Evolutionary conservation across 768 basidiomycete genomes (phyloP).

Genomic region (Tubosaeta sp.): DNA sequence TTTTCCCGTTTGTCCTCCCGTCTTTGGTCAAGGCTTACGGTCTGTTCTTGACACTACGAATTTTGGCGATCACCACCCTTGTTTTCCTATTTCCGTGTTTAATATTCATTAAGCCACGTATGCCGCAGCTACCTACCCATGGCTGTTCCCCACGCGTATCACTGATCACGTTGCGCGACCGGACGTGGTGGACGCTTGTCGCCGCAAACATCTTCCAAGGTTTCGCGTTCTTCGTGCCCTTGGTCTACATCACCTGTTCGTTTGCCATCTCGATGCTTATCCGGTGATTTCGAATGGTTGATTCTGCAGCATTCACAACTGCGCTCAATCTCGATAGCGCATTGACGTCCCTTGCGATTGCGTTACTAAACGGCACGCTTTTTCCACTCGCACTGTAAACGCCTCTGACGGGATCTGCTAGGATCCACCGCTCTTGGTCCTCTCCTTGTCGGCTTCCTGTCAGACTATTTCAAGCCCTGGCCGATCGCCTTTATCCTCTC

Average conservation of each 20-base stretch:
- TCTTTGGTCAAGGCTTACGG: not conserved
- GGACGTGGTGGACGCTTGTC: not conserved
- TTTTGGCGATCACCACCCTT: not conserved
- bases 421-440: not conserved
- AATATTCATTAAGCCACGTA: not conserved
- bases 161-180: not conserved
- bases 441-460: not conserved
- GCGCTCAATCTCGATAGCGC: not conserved
- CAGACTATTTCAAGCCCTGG: not conserved
- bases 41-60: not conserved
- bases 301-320: not conserved
- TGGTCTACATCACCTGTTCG: not conserved
- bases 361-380: not conserved
- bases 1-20: not conserved
- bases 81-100: not conserved
- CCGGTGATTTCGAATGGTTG: not conserved
- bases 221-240: not conserved
- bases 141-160: not conserved
- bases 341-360: not conserved
- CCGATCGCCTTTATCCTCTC: slow-evolving; percentile 1
- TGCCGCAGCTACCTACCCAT: not conserved
- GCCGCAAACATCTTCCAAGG: not conserved
- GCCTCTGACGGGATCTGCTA: not conserved
- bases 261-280: not conserved
- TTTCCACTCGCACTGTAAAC: no score